A percentile compares a stretch with the other conserved stretches of the same genome.
Conservation (phyloP, 352 stramenopile genomes). For the Globisporangium perplexum region DNA sequence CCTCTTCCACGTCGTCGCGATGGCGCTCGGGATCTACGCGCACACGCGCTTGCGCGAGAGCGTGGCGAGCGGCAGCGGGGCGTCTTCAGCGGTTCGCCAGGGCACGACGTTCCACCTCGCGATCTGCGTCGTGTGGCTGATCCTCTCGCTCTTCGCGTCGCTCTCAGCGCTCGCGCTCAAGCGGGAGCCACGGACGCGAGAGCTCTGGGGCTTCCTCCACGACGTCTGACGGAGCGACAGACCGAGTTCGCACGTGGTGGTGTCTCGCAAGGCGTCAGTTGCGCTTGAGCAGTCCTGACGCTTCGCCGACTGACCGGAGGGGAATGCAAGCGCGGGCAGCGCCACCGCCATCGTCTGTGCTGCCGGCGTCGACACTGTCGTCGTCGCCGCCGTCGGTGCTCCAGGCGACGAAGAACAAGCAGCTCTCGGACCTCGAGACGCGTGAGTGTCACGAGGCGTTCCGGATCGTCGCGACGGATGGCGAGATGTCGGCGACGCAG, state of each 20-base stretch:
- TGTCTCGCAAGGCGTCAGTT: too few relatives aligned
- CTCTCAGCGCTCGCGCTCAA: constrained; percentile 34
- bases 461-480: constrained; percentile 11
- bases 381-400: constrained; percentile 2
- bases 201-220: constrained; percentile 9
- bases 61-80: constrained; percentile 8
- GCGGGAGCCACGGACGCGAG: constrained; percentile 21
- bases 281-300: too few relatives aligned
- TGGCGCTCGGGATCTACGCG: constrained; percentile 40
- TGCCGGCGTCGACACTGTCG: too few relatives aligned
- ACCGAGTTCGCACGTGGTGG: too few relatives aligned
- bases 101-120: constrained; percentile 38
- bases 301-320: too few relatives aligned
- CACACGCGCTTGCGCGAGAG: constrained; percentile 15
- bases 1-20: constrained; percentile 26
- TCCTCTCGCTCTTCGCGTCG: constrained; percentile 23
- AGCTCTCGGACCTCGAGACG: constrained; percentile 20
- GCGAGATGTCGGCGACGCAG: constrained; percentile 21
- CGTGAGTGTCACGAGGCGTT: constrained; percentile 22
- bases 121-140: constrained; percentile 40
- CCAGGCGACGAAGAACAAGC: constrained; percentile 16
- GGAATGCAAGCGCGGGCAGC: too few relatives aligned
- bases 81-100: constrained; percentile 14
- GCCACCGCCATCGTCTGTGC: too few relatives aligned
- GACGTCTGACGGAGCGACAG: constrained; percentile 6